Conservation (phyloP, 2,329 filamentous ascomycete species). For the Aspergillus neoniger region DNA sequence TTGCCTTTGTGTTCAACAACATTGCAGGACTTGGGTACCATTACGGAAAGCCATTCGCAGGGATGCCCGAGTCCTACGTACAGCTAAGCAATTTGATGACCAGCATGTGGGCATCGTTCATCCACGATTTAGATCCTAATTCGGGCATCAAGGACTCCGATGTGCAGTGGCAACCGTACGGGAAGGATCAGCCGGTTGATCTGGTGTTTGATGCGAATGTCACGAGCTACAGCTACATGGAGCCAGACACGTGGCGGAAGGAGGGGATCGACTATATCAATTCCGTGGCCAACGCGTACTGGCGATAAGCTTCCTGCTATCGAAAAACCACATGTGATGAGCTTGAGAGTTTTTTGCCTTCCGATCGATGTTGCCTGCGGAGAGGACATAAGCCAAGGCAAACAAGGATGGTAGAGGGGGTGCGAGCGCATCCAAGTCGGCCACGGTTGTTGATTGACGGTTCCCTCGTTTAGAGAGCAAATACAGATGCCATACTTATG, state of each 20-base stretch:
- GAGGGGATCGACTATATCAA: slow-evolving; percentile 36
- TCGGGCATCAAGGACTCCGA: slow-evolving; percentile 23
- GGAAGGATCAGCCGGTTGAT: slow-evolving; percentile 44
- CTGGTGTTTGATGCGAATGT: slow-evolving; percentile 55
- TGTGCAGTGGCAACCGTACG: slow-evolving; percentile 51
- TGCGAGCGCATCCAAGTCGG: background rate
- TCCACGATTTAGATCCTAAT: slow-evolving; percentile 51
- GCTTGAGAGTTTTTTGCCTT: background rate
- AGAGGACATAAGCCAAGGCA: background rate
- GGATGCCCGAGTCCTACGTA: slow-evolving; percentile 45
- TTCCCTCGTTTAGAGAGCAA: background rate
- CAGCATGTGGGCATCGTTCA: slow-evolving; percentile 56
- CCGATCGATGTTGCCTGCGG: background rate
- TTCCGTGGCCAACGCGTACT: slow-evolving; percentile 26
- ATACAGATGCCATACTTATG: background rate
- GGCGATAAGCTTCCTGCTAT: slow-evolving; percentile 19
- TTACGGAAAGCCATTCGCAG: slow-evolving; percentile 38
- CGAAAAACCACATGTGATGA: background rate
- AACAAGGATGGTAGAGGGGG: background rate
- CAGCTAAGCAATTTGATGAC: slow-evolving; percentile 52
- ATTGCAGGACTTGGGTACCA: slow-evolving; percentile 50
- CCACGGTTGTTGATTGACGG: background rate
- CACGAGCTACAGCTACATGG: slow-evolving; percentile 45
- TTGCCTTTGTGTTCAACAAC: slow-evolving; percentile 59
- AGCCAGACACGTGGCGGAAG: slow-evolving; percentile 50